Base-by-base conservation (phyloP, 208 protist species). In the Sergeia podlipaevii region DNA sequence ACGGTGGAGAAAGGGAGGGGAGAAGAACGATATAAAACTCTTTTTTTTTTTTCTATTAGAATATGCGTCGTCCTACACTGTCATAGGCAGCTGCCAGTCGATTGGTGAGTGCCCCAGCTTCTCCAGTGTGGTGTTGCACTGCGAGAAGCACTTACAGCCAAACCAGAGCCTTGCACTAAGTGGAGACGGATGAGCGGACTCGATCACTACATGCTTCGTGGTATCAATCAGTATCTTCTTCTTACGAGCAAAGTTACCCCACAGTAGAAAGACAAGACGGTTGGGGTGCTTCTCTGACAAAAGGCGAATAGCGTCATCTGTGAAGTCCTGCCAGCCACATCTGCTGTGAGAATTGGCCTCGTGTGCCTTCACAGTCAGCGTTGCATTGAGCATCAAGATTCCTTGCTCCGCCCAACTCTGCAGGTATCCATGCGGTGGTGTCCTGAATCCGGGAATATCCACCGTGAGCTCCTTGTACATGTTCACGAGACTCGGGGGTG, bases 331-430 rank as follows among this genome's bases (percentile, higher is more conserved):
- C 98, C 98, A 99, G 20, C 97, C 97, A 26, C 85, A 83, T 17
- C 78, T 69, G 48, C 68, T 56, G 77, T 99, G 98, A 11, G 84
- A 95, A 55, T 98, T 98, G 15, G 98, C 76, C 37, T 93, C 71
- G 47, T 85, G 61, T 5, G 71, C 80, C 55, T 91, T 78, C 0
- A 99, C 97, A 1, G 97, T 99, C 20, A 99, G 74, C 0, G 85
- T 87, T 1, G 97, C 91, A 63, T 99, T 99, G 3, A 99, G 70
- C 63, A 99, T 76, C 32, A 99, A 74, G 26, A 99, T 92, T 18
- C 98, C 98, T 70, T 99, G 97, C 44, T 87, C 69, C 1, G 96
- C 93, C 97, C 98, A 99, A 53, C 65, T 59, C 38, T 94, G 78
- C 5, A 99, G 77, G 52, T 95, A 94, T 8, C 97, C 97, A 60